phyloP scores from a whole-genome alignment of 2,329 filamentous ascomycete species.

The Verticillium alfalfae region DNA sequence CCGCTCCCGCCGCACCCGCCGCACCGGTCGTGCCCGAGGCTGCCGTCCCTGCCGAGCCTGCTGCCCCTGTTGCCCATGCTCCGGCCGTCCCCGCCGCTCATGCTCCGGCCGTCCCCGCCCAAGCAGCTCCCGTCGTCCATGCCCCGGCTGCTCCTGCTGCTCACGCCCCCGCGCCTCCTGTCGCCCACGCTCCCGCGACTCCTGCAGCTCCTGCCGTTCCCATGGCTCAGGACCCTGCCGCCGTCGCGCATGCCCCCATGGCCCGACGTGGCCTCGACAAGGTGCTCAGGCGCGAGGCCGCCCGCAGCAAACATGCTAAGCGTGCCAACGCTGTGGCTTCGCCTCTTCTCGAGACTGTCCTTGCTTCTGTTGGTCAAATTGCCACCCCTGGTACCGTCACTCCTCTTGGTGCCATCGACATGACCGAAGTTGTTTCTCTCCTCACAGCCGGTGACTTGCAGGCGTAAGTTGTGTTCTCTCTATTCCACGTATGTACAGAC shows the following conservation, averaged over 20 bases:
- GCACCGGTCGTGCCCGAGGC: constrained; percentile 1
- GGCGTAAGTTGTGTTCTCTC: constrained; percentile 16
- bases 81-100: neutral
- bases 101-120: neutral
- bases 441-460: constrained; percentile 31
- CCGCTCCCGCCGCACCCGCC: constrained; percentile 7
- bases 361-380: constrained; percentile 33
- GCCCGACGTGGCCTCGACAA: constrained; percentile 2
- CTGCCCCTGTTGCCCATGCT: neutral
- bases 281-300: constrained; percentile 1
- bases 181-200: neutral
- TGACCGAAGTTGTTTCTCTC: constrained; percentile 33
- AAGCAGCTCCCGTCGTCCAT: neutral
- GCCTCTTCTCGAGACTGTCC: constrained; percentile 39
- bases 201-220: neutral
- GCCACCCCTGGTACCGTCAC: constrained; percentile 33
- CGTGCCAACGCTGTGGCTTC: constrained; percentile 27
- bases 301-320: neutral
- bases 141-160: neutral
- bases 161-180: neutral
- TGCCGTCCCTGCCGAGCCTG: constrained; percentile 3
- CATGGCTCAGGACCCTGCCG: neutral
- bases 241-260: neutral
- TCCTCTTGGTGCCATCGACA: constrained; percentile 24
- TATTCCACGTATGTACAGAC: neutral